A percentile compares a stretch with the other conserved stretches of the same genome.
Conservation (phyloP, 768 basidiomycete species). For the Butyriboletus loyo region DNA sequence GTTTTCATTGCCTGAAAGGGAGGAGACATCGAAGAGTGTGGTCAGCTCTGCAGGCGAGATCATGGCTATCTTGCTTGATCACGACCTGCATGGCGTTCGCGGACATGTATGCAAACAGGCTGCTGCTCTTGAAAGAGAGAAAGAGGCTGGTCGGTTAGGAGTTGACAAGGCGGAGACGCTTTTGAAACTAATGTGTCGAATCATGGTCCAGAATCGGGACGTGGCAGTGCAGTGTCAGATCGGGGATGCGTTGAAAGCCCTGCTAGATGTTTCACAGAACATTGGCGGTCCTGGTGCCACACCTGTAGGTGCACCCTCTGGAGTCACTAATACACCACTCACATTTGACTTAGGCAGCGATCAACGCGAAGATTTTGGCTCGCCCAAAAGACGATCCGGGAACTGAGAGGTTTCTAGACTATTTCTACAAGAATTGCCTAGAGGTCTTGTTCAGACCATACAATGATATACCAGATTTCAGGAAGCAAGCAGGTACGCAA, state of each 20-base stretch:
- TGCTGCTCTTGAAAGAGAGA: slow-evolving; percentile 64
- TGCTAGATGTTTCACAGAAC: slow-evolving; percentile 72
- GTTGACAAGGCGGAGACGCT: slow-evolving; percentile 71
- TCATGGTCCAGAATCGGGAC: slow-evolving; percentile 79
- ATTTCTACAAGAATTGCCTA: slow-evolving; percentile 87
- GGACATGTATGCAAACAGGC: slow-evolving; percentile 83
- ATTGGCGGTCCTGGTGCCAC: slow-evolving; percentile 35
- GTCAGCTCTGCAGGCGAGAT: slow-evolving; percentile 85
- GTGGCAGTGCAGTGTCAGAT: slow-evolving; percentile 87
- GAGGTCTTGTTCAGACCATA: slow-evolving; percentile 81
- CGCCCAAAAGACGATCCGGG: slow-evolving; percentile 78
- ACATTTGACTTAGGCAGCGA: slow-evolving; percentile 22
- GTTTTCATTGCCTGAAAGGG: slow-evolving; percentile 62
- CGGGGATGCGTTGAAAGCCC: slow-evolving; percentile 78
- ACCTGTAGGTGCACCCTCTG: slow-evolving; percentile 26
- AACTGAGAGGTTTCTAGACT: slow-evolving; percentile 87
- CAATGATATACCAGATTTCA: slow-evolving; percentile 67
- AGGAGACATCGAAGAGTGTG: slow-evolving; percentile 49
- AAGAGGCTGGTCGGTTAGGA: slow-evolving; percentile 50
- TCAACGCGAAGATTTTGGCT: slow-evolving; percentile 44
- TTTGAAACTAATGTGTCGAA: slow-evolving; percentile 67
- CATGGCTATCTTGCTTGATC: slow-evolving; percentile 80
- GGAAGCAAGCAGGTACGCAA: slow-evolving; percentile 42
- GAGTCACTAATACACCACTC: slow-evolving; percentile 1
- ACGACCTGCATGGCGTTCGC: slow-evolving; percentile 85